Evolutionary conservation across 2,329 filamentous ascomycete species (phyloP).

Genomic region (Aspergillus flavus): DNA sequence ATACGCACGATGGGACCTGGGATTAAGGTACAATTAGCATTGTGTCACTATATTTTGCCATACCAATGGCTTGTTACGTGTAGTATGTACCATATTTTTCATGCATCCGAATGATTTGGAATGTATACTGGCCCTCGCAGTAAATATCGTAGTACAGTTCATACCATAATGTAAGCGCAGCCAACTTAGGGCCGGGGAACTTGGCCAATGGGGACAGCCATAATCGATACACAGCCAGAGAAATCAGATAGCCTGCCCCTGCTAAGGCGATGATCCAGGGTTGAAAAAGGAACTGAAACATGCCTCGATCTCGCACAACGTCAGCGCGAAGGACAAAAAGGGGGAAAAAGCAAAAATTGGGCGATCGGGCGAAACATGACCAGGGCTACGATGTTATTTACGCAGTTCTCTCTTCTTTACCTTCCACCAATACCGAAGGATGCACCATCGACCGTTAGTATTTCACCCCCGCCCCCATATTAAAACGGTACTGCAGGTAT

Average conservation of each 20-base stretch:
- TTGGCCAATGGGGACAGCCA: slow-evolving; percentile 33
- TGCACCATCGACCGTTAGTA: neutral
- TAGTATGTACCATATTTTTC: slow-evolving; percentile 19
- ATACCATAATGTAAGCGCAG: slow-evolving; percentile 14
- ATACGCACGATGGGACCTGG: slow-evolving; percentile 23
- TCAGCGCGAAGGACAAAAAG: neutral
- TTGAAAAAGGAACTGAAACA: neutral
- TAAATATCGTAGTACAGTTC: slow-evolving; percentile 28
- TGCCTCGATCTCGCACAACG: neutral
- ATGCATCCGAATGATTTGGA: slow-evolving; percentile 19
- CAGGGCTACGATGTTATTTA: neutral
- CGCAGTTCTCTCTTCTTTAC: neutral
- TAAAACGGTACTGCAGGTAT: neutral
- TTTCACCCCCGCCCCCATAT: neutral
- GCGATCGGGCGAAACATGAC: neutral
- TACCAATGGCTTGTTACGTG: neutral
- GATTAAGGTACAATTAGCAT: neutral
- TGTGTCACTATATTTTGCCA: neutral
- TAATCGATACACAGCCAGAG: slow-evolving; percentile 28
- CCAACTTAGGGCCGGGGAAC: slow-evolving; percentile 35
- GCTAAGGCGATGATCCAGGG: neutral
- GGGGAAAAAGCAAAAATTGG: neutral
- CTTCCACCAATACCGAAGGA: neutral
- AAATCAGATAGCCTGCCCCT: neutral
- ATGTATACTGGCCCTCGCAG: slow-evolving; percentile 18